Evolutionary conservation across 768 basidiomycete species (phyloP), one percentile per base, ranked within the genome.

Genomic region (Trametes gibbosa): DNA sequence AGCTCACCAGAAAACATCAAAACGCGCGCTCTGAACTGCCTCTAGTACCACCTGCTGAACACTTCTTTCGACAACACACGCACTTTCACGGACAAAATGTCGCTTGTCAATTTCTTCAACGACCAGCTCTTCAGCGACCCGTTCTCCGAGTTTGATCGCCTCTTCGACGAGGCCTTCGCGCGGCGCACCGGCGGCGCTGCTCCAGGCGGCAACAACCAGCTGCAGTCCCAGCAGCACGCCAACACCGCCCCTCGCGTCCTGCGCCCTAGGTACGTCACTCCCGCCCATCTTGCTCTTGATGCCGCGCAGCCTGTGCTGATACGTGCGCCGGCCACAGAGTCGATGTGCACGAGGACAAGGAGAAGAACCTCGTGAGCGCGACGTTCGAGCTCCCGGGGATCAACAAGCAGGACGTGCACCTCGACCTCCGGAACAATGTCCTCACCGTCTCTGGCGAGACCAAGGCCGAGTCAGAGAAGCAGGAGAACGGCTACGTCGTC

Each of bases 371-470:
- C 37, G 79, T 85, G 39, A 81, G 80, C 0, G 84, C 84, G 41
- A 69, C 75, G 7, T 83, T 86, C 65, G 84, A 86, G 62, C 71
- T 86, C 7, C 84, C 85, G 0, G 84, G 84, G 19, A 27, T 85
- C 39, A 71, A 72, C 55, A 78, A 80, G 32, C 78, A 83, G 46
- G 71, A 84, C 58, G 72, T 85, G 48, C 69, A 71, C 49, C 78
- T 86, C 62, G 83, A 85, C 54, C 64, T 83, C 8, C 76, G 79
- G 58, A 75, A 79, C 59, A 77, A 79, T 58, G 71, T 75, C 2
- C 77, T 86, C 50, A 79, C 69, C 45, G 66, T 86, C 48, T 78
- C 82, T 3, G 85, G 82, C 10, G 79, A 86, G 70, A 72, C 65
- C 23, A 74, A 69, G 43, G 47, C 65, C 41, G 65, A 69, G 6